Percentiles rank a stretch among this genome's conserved stretches.
These are phyloP conservation scores for Pythium chondricola DNA, from an alignment of 352 stramenopile genomes.

Conservation along the genomic window DNA sequence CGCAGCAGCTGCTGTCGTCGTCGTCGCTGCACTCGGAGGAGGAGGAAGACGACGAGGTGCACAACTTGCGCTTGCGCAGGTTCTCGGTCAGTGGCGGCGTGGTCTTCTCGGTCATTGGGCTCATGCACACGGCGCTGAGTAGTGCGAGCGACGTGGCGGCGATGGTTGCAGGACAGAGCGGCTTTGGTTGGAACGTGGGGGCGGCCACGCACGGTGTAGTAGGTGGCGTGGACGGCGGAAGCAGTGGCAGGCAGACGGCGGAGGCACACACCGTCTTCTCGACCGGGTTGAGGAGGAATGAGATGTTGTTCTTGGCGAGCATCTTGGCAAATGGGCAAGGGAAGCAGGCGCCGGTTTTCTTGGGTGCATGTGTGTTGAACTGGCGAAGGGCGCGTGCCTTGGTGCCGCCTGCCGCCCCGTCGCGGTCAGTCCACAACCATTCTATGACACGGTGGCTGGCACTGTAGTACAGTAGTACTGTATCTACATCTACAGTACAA, in stretches of 20 bases:
- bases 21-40: conserved; percentile 8
- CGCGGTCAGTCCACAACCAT: too few relatives aligned
- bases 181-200: conserved; percentile 1
- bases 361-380: too few relatives aligned
- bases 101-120: conserved; percentile 13
- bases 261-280: background rate
- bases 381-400: conserved; percentile 7
- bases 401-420: too few relatives aligned
- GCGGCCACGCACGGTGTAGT: background rate
- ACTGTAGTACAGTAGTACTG: too few relatives aligned
- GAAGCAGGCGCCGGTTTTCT: background rate
- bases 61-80: conserved; percentile 22
- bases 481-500: too few relatives aligned
- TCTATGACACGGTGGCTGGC: too few relatives aligned
- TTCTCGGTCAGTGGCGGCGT: background rate
- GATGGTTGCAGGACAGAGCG: conserved; percentile 12
- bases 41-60: background rate
- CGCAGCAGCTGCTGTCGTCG: background rate
- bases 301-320: conserved; percentile 20
- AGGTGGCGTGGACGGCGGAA: conserved; percentile 6
- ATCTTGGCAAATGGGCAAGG: conserved; percentile 17
- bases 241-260: background rate
- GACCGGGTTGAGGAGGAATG: conserved; percentile 23
- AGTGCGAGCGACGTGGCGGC: conserved; percentile 19
- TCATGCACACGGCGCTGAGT: conserved; percentile 21